These are phyloP conservation scores for Kodamaea restingae DNA, from an alignment of 805 yeast genomes.

Conservation along the genomic window DNA sequence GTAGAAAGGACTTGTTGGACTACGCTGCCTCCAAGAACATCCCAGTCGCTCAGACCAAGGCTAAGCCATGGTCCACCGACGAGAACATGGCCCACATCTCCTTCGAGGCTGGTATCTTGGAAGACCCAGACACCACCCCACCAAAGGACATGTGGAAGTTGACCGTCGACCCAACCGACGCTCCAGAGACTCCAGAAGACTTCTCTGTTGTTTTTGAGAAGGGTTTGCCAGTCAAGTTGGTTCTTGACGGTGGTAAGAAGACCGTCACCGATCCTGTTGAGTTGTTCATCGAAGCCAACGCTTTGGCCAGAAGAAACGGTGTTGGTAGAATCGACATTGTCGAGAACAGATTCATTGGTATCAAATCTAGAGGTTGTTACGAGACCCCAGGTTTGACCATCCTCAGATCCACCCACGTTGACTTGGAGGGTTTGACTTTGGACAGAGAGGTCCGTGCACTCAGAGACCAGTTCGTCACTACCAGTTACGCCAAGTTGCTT, in stretches of 20 bases:
- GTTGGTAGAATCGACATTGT: conserved; percentile 99
- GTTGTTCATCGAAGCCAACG: conserved; percentile 86
- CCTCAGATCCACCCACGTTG: conserved; percentile 91
- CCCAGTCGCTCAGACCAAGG: conserved; percentile 94
- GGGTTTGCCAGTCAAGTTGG: conserved; percentile 84
- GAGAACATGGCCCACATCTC: conserved; percentile 99
- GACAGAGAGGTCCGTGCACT: conserved; percentile 97
- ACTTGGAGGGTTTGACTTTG: conserved; percentile 92
- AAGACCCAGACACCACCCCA: conserved; percentile 97
- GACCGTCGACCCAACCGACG: conserved; percentile 92
- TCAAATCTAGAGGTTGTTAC: conserved; percentile 98
- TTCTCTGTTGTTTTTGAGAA: conserved; percentile 75
- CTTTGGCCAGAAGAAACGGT: conserved; percentile 97
- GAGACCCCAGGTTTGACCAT: conserved; percentile 98
- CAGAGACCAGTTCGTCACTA: conserved; percentile 95
- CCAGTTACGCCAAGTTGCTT: conserved; percentile 81
- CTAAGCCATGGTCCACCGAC: conserved; percentile 99
- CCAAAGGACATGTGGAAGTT: conserved; percentile 99
- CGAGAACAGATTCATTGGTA: conserved; percentile 97
- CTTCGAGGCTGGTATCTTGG: conserved; percentile 98
- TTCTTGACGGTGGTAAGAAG: conserved; percentile 57
- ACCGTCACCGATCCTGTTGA: conserved; percentile 84
- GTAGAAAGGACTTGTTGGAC: conserved; percentile 92
- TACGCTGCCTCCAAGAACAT: conserved; percentile 90
- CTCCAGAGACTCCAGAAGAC: conserved; percentile 91